Base-by-base conservation (phyloP, 768 basidiomycete genomes). In the Leccinellum rugosiceps region DNA sequence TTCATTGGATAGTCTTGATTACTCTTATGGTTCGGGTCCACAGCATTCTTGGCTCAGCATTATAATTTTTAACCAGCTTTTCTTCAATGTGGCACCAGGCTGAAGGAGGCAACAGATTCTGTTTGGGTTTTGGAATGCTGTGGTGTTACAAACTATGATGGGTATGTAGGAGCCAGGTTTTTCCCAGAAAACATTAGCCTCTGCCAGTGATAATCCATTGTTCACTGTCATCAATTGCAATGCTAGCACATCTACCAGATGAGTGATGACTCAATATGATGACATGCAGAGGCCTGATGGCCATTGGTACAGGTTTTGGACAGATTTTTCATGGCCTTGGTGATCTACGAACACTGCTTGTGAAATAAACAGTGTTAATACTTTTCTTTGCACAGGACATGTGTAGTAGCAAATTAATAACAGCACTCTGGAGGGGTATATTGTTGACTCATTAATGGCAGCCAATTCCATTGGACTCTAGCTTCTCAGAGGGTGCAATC, bases 111-210 rank as follows among this genome's bases (percentile, higher is more conserved):
- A 1, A 50, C 17, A 86, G 84, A 75, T 85, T n/a, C 84, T 83
- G 0, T 59, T 84, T 2, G 84, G 85, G 11, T 84, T 87, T 59
- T 84, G 85, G 5, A 86, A 85, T 56, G 84, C 85, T 0, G 79
- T 85, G 4, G 85, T 86, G 0, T 63, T 84, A 21, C 85, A 86
- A 60, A 85, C 85, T 7, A 81, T 77, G 68, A 67, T 83, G 45
- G 79, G 84, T 85, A 64, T 52, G 81, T 63, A 21, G 13, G 19
- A 25, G 19, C 19, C 52, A 17, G 30, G 23, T 52, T 10, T 43
- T 19, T 43, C n/a, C 38, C n/a, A n/a, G 10, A 43, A 19, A 43
- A 19, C 4, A 43, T 9, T 15, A 7, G 25, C 7, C 15, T 30
- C 49, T n/a, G 49, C 47, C 25, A 4, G 2, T 25, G 25, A 25